Percentiles rank a stretch among this genome's conserved stretches.
phyloP scores from a whole-genome alignment of 1,284 basidiomycete genomes.

The Papiliotrema nemorosa region DNA sequence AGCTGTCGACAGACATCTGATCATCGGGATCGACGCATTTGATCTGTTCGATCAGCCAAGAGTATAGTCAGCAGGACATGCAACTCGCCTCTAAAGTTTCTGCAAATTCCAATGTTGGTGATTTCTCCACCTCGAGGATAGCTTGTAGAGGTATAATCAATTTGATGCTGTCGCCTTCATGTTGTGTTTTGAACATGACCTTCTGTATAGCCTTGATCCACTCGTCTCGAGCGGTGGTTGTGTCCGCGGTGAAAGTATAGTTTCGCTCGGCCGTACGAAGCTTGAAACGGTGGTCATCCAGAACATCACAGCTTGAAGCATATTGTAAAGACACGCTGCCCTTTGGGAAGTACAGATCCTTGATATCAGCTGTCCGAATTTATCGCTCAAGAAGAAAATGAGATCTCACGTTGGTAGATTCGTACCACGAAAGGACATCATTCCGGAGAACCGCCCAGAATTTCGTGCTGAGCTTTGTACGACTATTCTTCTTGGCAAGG shows the following conservation, averaged over 20 bases:
- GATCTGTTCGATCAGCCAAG: conserved; percentile 44
- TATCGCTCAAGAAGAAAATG: not conserved
- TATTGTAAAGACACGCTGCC: conserved; percentile 92
- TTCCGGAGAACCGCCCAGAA: conserved; percentile 95
- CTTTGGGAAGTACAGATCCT: conserved; percentile 96
- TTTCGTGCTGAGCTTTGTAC: conserved; percentile 82
- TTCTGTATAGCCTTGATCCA: conserved; percentile 92
- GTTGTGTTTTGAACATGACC: conserved; percentile 87
- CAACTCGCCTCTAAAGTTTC: conserved; percentile 72
- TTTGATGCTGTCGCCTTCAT: conserved; percentile 92
- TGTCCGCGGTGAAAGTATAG: conserved; percentile 70
- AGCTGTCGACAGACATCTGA: conserved; percentile 73
- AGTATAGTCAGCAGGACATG: not conserved
- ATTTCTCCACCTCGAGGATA: conserved; percentile 82
- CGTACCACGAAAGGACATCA: conserved; percentile 89
- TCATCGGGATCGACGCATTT: conserved; percentile 82
- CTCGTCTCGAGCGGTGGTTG: conserved; percentile 73
- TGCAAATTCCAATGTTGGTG: conserved; percentile 84
- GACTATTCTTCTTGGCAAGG: conserved; percentile 74
- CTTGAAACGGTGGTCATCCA: conserved; percentile 68
- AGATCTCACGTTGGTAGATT: conserved; percentile 71
- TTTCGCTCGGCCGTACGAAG: conserved; percentile 74
- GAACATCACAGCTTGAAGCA: conserved; percentile 77
- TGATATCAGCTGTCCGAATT: not conserved
- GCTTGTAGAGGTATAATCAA: conserved; percentile 90